These are phyloP conservation scores for Trichaptum fuscoviolaceum DNA, from an alignment of 768 basidiomycete genomes.

Conservation along the genomic window DNA sequence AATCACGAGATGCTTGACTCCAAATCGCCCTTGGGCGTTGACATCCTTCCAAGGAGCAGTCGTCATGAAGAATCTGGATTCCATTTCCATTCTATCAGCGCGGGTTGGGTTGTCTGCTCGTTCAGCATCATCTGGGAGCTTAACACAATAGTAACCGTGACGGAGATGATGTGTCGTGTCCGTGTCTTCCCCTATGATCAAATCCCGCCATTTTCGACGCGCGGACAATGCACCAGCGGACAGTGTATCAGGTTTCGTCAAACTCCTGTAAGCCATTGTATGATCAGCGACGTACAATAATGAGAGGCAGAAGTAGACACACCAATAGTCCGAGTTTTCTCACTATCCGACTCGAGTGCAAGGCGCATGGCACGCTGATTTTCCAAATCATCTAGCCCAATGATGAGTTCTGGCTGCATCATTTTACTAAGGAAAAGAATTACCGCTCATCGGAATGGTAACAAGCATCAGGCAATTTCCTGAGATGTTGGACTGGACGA, in stretches of 20 bases:
- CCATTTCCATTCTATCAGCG: conserved; percentile 20
- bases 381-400: conserved; percentile 8
- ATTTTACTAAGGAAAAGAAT: not conserved
- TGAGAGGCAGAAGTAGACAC: not conserved
- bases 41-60: conserved; percentile 50
- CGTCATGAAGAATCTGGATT: conserved; percentile 37
- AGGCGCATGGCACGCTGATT: conserved; percentile 9
- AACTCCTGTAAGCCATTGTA: conserved; percentile 39
- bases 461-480: conserved; percentile 28
- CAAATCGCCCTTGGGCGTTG: conserved; percentile 44
- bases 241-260: conserved; percentile 66
- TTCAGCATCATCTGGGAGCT: conserved; percentile 56
- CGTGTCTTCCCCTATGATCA: conserved; percentile 40
- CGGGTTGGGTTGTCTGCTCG: conserved; percentile 34
- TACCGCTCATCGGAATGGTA: conserved; percentile 10
- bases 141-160: conserved; percentile 66
- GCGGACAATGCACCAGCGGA: conserved; percentile 35
- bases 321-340: conserved; percentile 9
- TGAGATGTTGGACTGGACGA: conserved; percentile 7
- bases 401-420: not conserved
- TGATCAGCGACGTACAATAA: not conserved
- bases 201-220: conserved; percentile 41
- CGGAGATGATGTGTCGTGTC: conserved; percentile 32
- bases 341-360: conserved; percentile 4
- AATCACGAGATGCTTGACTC: conserved; percentile 46